These are phyloP conservation scores for Nicotiana knightiana DNA, from an alignment of 257 asterid genomes.

Conservation along the genomic window DNA sequence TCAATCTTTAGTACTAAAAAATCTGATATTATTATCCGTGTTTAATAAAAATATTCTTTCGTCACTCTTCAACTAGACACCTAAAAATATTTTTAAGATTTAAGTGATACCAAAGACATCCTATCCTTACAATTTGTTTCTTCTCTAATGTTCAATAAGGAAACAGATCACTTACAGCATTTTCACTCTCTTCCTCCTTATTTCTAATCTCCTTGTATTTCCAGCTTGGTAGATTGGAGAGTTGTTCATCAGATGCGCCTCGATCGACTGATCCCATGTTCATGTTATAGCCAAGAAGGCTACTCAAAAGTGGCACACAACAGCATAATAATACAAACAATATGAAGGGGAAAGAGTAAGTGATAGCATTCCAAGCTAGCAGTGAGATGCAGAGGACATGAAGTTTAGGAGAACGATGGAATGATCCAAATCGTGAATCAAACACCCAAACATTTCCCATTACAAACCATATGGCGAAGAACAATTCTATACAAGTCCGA, in stretches of 20 bases:
- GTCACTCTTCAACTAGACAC: neutral
- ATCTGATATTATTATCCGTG: neutral
- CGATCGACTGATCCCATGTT: slow-evolving; percentile 58
- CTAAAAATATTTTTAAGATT: no score
- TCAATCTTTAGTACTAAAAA: no score
- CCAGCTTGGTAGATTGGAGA: slow-evolving; percentile 57
- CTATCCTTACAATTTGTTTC: neutral
- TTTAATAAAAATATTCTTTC: neutral
- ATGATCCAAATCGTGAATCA: slow-evolving; percentile 74
- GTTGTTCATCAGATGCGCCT: slow-evolving; percentile 83
- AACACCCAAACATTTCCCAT: slow-evolving; percentile 95
- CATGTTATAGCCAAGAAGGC: slow-evolving; percentile 81
- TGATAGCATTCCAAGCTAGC: slow-evolving; percentile 80
- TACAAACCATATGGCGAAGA: slow-evolving; percentile 95
- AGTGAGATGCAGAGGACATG: slow-evolving; percentile 75
- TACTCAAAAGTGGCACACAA: slow-evolving; percentile 74
- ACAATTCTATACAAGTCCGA: slow-evolving; percentile 56
- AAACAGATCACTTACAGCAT: slow-evolving; percentile 32
- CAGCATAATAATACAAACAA: slow-evolving; percentile 74
- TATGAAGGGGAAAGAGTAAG: slow-evolving; percentile 87
- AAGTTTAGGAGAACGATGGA: slow-evolving; percentile 61
- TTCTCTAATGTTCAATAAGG: no score
- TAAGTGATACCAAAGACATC: neutral
- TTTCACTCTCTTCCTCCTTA: slow-evolving; percentile 34
- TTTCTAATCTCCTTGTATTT: slow-evolving; percentile 37